Percentiles rank a stretch among this genome's conserved stretches.
phyloP scores from a whole-genome alignment of 2,329 filamentous ascomycete genomes.

The Fusarium odoratissimum region DNA sequence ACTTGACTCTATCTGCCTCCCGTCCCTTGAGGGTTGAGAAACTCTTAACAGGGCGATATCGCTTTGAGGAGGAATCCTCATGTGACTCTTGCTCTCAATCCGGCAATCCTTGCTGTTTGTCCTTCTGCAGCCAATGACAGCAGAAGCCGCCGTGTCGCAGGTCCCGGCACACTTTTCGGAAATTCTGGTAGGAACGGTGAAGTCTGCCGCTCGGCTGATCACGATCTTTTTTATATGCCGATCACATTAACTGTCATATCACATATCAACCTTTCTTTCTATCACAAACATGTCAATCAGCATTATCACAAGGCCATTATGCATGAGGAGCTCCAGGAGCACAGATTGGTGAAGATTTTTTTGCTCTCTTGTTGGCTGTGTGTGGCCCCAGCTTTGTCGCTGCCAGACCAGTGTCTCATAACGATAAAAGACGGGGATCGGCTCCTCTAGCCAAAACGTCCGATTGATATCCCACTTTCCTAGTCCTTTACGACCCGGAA shows the following conservation, averaged over 20 bases:
- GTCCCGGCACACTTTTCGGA: constrained; percentile 19
- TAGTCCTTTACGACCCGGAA: constrained; percentile 1
- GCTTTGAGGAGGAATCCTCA: neutral
- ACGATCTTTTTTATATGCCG: constrained; percentile 27
- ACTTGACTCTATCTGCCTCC: neutral
- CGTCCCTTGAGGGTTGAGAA: neutral
- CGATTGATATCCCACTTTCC: constrained; percentile 9
- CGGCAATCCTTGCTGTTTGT: constrained; percentile 9
- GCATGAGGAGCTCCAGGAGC: neutral
- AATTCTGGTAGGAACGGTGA: constrained; percentile 32
- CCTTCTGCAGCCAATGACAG: constrained; percentile 14
- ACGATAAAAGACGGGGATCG: constrained; percentile 24
- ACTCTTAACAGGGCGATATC: constrained; percentile 18
- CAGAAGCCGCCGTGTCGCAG: constrained; percentile 4
- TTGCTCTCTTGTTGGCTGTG: constrained; percentile 5
- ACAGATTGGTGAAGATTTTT: constrained; percentile 10
- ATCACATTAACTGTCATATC: neutral
- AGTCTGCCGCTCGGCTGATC: constrained; percentile 6
- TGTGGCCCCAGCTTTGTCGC: constrained; percentile 27
- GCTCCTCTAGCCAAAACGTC: constrained; percentile 24
- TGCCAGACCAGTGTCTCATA: constrained; percentile 44
- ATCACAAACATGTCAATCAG: neutral
- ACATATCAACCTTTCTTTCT: neutral
- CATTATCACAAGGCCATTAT: neutral
- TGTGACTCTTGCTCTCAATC: constrained; percentile 12